Conservation (phyloP, 805 yeast species). For the Candida railenensis region DNA sequence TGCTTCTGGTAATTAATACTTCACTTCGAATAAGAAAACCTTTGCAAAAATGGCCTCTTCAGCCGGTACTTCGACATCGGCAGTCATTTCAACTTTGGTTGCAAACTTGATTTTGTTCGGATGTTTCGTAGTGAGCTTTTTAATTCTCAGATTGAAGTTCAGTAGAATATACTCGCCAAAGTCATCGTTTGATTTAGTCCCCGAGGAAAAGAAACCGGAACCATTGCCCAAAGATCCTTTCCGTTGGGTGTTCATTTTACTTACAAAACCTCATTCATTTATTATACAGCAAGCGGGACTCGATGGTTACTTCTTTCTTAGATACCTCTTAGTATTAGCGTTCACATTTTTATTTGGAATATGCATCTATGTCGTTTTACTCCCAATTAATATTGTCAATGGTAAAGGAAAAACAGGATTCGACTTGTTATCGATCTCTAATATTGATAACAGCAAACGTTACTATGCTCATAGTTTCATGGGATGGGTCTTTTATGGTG, state of each 20-base stretch:
- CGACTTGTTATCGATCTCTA: constrained; percentile 75
- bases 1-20: not conserved
- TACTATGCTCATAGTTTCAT: constrained; percentile 86
- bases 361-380: constrained; percentile 61
- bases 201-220: constrained; percentile 64
- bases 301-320: constrained; percentile 89
- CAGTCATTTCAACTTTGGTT: constrained; percentile 70
- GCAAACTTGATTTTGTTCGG: constrained; percentile 68
- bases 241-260: constrained; percentile 66
- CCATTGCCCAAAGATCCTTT: constrained; percentile 69
- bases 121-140: constrained; percentile 58
- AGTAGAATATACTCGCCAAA: constrained; percentile 84
- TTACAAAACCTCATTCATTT: constrained; percentile 68
- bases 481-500: constrained; percentile 76
- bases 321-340: constrained; percentile 66
- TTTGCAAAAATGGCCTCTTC: constrained; percentile 20
- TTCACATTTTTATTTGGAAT: constrained; percentile 45
- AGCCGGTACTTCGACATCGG: constrained; percentile 59
- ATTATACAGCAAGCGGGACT: constrained; percentile 84
- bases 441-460: constrained; percentile 57
- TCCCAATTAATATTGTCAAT: constrained; percentile 80
- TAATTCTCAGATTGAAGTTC: constrained; percentile 64
- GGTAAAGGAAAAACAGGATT: constrained; percentile 66
- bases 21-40: not conserved
- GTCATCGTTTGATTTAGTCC: constrained; percentile 57